Evolutionary conservation across 2,329 filamentous ascomycete genomes (phyloP).

Genomic region (Cytospora piceicola): DNA sequence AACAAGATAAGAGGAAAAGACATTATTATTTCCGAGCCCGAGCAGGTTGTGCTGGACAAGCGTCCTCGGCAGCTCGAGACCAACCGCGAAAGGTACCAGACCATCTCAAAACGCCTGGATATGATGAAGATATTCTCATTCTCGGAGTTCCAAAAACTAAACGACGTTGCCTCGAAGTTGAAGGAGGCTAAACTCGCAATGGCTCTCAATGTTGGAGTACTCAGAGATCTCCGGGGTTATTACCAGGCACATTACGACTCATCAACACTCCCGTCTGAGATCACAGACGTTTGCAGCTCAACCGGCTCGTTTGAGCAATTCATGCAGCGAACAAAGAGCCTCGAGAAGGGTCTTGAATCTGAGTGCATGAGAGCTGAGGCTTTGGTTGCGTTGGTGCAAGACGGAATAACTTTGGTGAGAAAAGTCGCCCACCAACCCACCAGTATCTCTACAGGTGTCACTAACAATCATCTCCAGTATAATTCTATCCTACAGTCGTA

Average conservation of each 20-base stretch:
- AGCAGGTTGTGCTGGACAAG: no score
- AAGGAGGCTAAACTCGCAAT: slow-evolving; percentile 6
- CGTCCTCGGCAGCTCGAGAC: not conserved
- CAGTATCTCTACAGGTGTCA: no score
- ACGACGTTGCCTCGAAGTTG: not conserved
- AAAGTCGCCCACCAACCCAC: not conserved
- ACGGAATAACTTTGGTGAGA: slow-evolving; percentile 7
- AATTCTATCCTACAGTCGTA: slow-evolving; percentile 13
- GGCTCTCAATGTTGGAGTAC: slow-evolving; percentile 2
- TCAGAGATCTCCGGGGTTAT: slow-evolving; percentile 1
- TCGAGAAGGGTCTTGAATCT: slow-evolving; percentile 4
- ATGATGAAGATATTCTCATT: slow-evolving; percentile 1
- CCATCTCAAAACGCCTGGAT: not conserved
- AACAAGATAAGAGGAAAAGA: no score
- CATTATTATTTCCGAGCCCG: no score
- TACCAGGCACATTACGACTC: not conserved
- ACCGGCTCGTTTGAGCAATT: not conserved
- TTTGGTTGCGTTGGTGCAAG: not conserved
- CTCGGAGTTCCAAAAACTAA: slow-evolving; percentile 3
- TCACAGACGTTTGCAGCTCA: not conserved
- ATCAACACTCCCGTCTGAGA: not conserved
- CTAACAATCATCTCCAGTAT: not conserved
- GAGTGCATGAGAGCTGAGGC: not conserved
- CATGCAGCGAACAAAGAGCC: not conserved
- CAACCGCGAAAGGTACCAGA: not conserved